phyloP scores from a whole-genome alignment of 225 moss, liverwort and hornwort genomes.

The Asterella californica region DNA sequence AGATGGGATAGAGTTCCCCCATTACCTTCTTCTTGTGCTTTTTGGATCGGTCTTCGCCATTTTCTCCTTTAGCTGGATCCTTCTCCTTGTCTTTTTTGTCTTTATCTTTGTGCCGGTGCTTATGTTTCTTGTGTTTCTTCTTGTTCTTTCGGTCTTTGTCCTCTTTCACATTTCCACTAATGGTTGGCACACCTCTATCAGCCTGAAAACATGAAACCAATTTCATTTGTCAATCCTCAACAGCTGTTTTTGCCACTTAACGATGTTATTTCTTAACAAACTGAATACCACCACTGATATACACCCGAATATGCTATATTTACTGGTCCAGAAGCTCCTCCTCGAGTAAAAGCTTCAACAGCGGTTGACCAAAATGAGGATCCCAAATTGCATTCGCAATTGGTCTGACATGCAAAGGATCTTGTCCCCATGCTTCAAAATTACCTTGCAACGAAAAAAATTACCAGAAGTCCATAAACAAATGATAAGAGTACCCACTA shows the following conservation, averaged over 20 bases:
- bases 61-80: constrained; percentile 30
- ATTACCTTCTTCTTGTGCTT: constrained; percentile 42
- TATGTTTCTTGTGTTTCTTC: constrained; percentile 47
- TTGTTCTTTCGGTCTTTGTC: constrained; percentile 43
- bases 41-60: constrained; percentile 30
- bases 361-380: too few relatives aligned
- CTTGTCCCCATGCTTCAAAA: too few relatives aligned
- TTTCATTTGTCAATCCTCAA: neutral
- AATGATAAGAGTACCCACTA: too few relatives aligned
- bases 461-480: too few relatives aligned
- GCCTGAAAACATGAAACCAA: constrained; percentile 19
- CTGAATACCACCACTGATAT: too few relatives aligned
- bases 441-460: too few relatives aligned
- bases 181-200: constrained; percentile 36
- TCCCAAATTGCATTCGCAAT: too few relatives aligned
- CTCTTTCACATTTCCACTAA: constrained; percentile 41
- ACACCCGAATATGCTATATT: too few relatives aligned
- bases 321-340: too few relatives aligned
- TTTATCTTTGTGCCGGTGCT: constrained; percentile 36
- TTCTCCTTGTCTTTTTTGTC: constrained; percentile 29
- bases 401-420: too few relatives aligned
- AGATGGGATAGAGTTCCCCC: neutral
- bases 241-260: neutral
- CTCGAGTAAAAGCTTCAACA: too few relatives aligned
- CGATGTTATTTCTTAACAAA: too few relatives aligned